Conservation (phyloP, 1,284 basidiomycete species). For the Phellopilus nigrolimitatus region DNA sequence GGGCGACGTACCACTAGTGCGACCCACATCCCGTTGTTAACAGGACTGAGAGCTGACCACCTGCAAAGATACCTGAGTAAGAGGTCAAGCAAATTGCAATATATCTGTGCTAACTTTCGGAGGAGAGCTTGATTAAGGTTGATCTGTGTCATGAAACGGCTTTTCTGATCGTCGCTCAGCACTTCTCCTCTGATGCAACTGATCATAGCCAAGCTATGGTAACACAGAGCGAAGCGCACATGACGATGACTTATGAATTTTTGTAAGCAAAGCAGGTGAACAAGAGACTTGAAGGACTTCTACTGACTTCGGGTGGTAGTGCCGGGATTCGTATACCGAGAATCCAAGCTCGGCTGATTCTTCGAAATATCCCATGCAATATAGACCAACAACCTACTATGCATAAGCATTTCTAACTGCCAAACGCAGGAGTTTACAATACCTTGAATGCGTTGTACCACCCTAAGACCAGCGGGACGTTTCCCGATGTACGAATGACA, state of each 20-base stretch:
- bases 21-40: slow-evolving; percentile 63
- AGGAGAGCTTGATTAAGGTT: slow-evolving; percentile 55
- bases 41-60: slow-evolving; percentile 63
- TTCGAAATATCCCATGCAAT: slow-evolving; percentile 50
- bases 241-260: slow-evolving; percentile 68
- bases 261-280: no score
- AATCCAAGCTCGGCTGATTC: slow-evolving; percentile 62
- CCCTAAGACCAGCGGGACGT: slow-evolving; percentile 47
- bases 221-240: slow-evolving; percentile 60
- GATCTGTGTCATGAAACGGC: slow-evolving; percentile 50
- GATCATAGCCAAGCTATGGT: slow-evolving; percentile 60
- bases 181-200: slow-evolving; percentile 46
- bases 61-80: slow-evolving; percentile 30
- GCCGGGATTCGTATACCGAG: slow-evolving; percentile 49
- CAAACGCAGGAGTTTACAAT: slow-evolving; percentile 2
- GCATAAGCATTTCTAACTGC: neutral
- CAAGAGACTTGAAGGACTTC: no score
- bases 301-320: no score
- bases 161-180: slow-evolving; percentile 34
- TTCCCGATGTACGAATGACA: slow-evolving; percentile 41
- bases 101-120: slow-evolving; percentile 38
- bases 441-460: slow-evolving; percentile 70
- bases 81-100: neutral
- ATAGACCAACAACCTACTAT: slow-evolving; percentile 51
- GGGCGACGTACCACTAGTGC: slow-evolving; percentile 52